Evolutionary conservation across 2,329 filamentous ascomycete species (phyloP).

Genomic region (Talaromyces islandicus): DNA sequence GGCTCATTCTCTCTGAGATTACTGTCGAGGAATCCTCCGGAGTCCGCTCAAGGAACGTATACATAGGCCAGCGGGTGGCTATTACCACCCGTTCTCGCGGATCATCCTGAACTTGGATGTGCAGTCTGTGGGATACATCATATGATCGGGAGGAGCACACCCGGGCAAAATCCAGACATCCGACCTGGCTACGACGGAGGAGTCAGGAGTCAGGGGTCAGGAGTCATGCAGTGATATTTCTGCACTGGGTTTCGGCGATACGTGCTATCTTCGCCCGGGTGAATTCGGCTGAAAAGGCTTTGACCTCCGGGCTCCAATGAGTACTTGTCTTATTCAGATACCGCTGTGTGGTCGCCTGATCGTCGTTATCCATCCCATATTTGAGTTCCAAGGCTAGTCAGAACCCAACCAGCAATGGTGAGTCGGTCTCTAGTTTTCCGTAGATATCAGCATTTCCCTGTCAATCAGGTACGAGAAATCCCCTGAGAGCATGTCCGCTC

Average conservation of each 20-base stretch:
- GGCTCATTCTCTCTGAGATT: neutral
- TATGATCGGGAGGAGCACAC: neutral
- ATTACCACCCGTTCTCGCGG: neutral
- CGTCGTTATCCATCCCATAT: neutral
- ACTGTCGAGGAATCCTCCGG: neutral
- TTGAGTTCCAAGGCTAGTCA: neutral
- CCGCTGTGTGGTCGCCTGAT: neutral
- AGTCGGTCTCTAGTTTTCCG: no score
- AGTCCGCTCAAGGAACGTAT: neutral
- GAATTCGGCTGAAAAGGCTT: neutral
- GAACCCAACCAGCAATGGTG: no score
- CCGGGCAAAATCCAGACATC: neutral
- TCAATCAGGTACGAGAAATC: neutral
- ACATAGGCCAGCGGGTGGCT: neutral
- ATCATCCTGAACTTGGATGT: neutral
- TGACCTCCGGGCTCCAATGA: neutral
- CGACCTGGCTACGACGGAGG: neutral
- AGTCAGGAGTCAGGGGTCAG: neutral
- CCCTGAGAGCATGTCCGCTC: neutral
- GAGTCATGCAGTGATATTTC: no score
- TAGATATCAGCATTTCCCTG: neutral
- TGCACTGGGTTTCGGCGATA: neutral
- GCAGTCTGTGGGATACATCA: neutral
- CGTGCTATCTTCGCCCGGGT: neutral
- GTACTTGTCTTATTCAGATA: neutral